Evolutionary conservation across 2,329 filamentous ascomycete species (phyloP), one percentile per base, ranked within the genome.

Genomic region (Teratosphaeria pseudoeucalypti): DNA sequence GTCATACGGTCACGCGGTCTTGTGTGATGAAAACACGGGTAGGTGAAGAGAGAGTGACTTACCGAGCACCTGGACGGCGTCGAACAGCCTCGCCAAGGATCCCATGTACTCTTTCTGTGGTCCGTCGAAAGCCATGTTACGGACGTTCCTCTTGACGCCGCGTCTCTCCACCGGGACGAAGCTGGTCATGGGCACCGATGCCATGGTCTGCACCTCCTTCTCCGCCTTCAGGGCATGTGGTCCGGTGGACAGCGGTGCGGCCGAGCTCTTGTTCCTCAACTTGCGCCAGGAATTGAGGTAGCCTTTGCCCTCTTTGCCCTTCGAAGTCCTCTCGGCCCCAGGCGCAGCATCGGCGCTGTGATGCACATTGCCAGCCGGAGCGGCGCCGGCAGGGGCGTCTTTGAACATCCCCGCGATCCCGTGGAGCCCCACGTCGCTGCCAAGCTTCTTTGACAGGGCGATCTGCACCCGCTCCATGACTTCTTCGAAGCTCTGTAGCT

Each of bases 1-100:
- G 37, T 26, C 37, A 53, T n/a, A 56, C 54, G 19, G 54, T 11
- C 12, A 34, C 29, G 29, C 29, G 29, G 29, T 32, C 29, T 32
- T 2, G 32, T 53, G 49, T 32, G 6, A 55, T 32, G 37, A 19
- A 34, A 32, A n/a, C 43, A 32, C 32, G 34, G n/a, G 26, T 29
- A 47, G 16, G 34, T 6, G 19, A 56, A 19, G 23, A 23, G 23
- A 34, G 39, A 16, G 39, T 3, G 16, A 67, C 86, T 79, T 82
- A 96, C 94, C 94, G 71, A 99, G 80, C 60, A 92, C 84, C 77
- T 97, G 94, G 58, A 86, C 92, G 64, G 92, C 90, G 77, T 97
- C 94, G 73, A 95, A 99, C 65, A 99, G 77, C 67, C 88, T 85
- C 66, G 92, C 92, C 70, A 99, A 79, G 64, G 91, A 88, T 67